Conservation (phyloP, 1,284 basidiomycete genomes). For the Cutaneotrichosporon sp. region DNA sequence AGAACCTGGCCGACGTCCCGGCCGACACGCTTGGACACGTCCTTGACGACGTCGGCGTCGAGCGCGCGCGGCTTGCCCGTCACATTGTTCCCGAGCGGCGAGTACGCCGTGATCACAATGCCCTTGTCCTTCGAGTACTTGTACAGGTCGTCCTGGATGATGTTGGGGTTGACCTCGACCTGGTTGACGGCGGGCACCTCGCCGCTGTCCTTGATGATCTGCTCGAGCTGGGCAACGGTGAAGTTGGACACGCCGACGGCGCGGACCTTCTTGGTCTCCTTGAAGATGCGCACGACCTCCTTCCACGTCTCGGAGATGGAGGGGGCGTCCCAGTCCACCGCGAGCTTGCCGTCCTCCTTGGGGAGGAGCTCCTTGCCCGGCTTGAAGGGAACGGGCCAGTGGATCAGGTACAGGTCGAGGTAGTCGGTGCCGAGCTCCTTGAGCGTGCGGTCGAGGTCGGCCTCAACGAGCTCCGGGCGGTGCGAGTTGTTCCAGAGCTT, state of each 20-base stretch:
- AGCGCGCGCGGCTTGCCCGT: constrained; percentile 41
- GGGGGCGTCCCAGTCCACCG: constrained; percentile 36
- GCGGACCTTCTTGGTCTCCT: constrained; percentile 45
- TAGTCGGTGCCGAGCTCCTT: constrained; percentile 69
- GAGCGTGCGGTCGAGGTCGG: constrained; percentile 73
- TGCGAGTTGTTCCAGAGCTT: constrained; percentile 55
- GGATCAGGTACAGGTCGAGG: constrained; percentile 79
- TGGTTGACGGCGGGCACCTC: constrained; percentile 79
- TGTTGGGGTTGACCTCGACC: constrained; percentile 75
- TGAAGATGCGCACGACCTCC: constrained; percentile 47
- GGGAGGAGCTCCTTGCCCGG: constrained; percentile 66
- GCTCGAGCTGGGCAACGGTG: constrained; percentile 65
- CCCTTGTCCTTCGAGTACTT: constrained; percentile 61
- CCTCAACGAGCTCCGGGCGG: constrained; percentile 61
- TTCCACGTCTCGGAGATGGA: constrained; percentile 44
- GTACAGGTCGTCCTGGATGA: constrained; percentile 47
- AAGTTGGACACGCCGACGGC: constrained; percentile 74
- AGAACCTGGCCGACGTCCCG: constrained; percentile 69
- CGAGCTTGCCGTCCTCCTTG: constrained; percentile 21
- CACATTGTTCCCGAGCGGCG: constrained; percentile 58
- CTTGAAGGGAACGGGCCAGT: constrained; percentile 81
- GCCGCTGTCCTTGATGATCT: constrained; percentile 71
- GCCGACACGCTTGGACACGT: constrained; percentile 62
- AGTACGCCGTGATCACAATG: constrained; percentile 66
- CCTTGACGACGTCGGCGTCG: constrained; percentile 59